Evolutionary conservation across 495 filamentous ascomycete genomes (phyloP).

Genomic region (Geoglossum glabrum): DNA sequence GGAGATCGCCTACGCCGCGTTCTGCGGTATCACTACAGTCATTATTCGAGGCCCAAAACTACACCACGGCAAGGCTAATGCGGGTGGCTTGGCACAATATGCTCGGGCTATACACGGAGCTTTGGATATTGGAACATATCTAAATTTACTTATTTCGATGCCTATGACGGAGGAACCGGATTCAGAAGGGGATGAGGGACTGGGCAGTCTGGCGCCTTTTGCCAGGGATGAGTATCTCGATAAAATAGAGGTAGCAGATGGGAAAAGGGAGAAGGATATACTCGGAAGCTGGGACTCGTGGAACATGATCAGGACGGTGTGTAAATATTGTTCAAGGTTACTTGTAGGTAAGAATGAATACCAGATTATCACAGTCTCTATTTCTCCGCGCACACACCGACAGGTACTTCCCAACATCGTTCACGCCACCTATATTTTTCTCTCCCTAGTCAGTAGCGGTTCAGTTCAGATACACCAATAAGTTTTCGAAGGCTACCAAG

Average conservation of each 20-base stretch:
- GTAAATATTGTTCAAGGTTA: constrained; percentile 65
- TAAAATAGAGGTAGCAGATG: constrained; percentile 21
- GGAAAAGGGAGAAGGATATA: constrained; percentile 30
- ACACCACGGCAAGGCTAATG: constrained; percentile 24
- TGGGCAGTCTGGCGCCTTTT: constrained; percentile 37
- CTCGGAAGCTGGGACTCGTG: constrained; percentile 83
- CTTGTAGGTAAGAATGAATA: constrained; percentile 54
- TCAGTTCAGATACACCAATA: neutral
- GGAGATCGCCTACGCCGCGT: constrained; percentile 84
- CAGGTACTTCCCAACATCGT: neutral
- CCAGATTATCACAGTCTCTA: neutral
- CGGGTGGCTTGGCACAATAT: constrained; percentile 43
- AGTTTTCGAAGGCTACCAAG: neutral
- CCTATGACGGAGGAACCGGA: constrained; percentile 49
- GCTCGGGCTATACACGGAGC: constrained; percentile 61
- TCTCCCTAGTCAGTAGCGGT: neutral
- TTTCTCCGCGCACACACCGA: neutral
- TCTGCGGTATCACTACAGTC: constrained; percentile 72
- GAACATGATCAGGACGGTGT: constrained; percentile 69
- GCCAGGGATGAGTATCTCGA: constrained; percentile 31
- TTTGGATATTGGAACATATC: constrained; percentile 46
- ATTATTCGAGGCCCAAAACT: constrained; percentile 56
- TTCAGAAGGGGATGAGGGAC: constrained; percentile 27
- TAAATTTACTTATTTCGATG: constrained; percentile 62
- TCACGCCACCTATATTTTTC: neutral